Conservation (phyloP, 179 eudicot genomes). For the Dionaea muscipula region DNA sequence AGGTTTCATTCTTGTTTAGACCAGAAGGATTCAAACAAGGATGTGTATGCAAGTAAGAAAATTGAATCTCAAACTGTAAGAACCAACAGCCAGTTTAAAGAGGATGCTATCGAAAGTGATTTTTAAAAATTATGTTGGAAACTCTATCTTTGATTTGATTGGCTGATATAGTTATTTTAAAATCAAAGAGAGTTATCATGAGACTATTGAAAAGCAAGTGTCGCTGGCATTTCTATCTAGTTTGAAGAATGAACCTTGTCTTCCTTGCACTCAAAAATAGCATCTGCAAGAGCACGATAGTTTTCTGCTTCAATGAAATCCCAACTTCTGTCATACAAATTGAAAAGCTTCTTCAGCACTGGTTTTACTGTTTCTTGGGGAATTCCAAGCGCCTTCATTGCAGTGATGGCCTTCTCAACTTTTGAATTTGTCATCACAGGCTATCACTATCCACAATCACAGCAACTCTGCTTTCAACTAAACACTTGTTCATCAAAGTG, state of each 20-base stretch:
- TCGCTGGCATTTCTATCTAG: too few species aligned
- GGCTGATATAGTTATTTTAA: too few species aligned
- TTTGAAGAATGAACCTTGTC: slow-evolving; percentile 28
- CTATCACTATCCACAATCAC: not conserved
- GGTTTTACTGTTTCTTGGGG: slow-evolving; percentile 43
- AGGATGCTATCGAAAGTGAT: too few species aligned
- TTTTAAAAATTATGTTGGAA: too few species aligned
- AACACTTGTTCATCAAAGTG: slow-evolving; percentile 2
- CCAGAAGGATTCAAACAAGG: not conserved
- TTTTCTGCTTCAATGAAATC: slow-evolving; percentile 73
- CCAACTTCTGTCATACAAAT: slow-evolving; percentile 63
- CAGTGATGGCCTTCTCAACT: slow-evolving; percentile 45
- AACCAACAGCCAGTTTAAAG: too few species aligned
- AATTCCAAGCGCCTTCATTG: slow-evolving; percentile 58
- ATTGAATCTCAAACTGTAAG: not conserved
- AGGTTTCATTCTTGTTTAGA: not conserved
- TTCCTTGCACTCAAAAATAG: slow-evolving; percentile 58
- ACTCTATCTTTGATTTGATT: too few species aligned
- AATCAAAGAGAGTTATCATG: too few species aligned
- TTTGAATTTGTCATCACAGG: slow-evolving; percentile 20
- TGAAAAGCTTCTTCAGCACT: slow-evolving; percentile 43
- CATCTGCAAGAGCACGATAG: slow-evolving; percentile 70
- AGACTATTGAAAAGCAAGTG: too few species aligned
- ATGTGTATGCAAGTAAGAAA: not conserved
- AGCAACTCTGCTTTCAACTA: not conserved